Conservation (phyloP, 768 basidiomycete genomes). For the Naematelia aurantialba region DNA sequence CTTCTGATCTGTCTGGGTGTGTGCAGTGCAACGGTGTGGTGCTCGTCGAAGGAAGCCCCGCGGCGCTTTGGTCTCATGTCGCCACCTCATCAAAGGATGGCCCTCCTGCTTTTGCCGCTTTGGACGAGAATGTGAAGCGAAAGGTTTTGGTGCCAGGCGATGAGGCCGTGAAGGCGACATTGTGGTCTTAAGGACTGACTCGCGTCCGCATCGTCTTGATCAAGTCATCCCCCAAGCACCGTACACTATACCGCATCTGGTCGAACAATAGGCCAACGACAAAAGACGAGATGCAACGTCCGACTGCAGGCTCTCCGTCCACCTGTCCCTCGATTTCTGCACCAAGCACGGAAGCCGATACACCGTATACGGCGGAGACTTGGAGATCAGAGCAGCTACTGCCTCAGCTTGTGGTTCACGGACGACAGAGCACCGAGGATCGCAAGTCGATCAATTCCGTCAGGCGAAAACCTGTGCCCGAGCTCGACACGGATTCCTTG, state of each 20-base stretch:
- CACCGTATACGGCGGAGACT: no score
- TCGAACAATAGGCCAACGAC: not conserved
- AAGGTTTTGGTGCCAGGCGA: not conserved
- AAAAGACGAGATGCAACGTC: not conserved
- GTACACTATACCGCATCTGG: not conserved
- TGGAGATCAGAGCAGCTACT: no score
- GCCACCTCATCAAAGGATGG: not conserved
- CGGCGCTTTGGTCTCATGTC: not conserved
- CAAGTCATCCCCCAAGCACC: not conserved
- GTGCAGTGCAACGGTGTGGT: no score
- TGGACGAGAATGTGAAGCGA: not conserved
- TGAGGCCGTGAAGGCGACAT: not conserved
- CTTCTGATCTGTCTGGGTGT: no score
- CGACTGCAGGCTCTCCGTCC: not conserved
- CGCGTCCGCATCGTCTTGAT: not conserved
- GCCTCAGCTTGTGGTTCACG: no score
- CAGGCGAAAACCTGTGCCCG: conserved; percentile 34
- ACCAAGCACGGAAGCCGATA: no score
- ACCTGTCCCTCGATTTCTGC: not conserved
- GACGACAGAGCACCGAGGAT: not conserved
- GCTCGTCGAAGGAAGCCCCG: not conserved
- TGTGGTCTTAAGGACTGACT: not conserved
- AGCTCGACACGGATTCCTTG: not conserved
- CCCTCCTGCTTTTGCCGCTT: no score
- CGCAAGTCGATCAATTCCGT: conserved; percentile 26